These are phyloP conservation scores for Ceratocystis papillata DNA, from an alignment of 2,329 filamentous ascomycete genomes.

Conservation along the genomic window DNA sequence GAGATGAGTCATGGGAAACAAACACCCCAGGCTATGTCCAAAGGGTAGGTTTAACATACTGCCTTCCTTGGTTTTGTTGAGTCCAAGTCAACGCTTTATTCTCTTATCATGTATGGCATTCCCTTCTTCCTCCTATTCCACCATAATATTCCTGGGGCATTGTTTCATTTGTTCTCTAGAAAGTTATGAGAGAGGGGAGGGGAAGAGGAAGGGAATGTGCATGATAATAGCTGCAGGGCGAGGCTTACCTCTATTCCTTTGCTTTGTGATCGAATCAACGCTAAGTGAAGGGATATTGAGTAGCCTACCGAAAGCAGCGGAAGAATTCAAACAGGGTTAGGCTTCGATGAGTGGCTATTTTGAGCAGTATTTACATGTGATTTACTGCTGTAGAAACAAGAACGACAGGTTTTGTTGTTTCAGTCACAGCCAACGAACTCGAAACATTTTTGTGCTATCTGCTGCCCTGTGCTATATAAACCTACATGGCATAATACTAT, in stretches of 20 bases:
- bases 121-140: background rate
- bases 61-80: too few species aligned
- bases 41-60: too few species aligned
- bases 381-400: background rate
- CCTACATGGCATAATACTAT: background rate
- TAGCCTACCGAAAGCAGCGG: background rate
- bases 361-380: background rate
- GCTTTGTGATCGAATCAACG: background rate
- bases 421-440: background rate
- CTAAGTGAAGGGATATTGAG: background rate
- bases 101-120: background rate
- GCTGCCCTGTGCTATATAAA: background rate
- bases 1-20: background rate
- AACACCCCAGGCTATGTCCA: too few species aligned
- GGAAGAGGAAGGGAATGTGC: too few species aligned
- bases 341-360: background rate
- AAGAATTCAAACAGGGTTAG: background rate
- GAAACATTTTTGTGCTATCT: background rate
- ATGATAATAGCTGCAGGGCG: background rate
- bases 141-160: background rate
- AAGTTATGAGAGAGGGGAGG: background rate
- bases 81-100: background rate
- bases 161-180: background rate
- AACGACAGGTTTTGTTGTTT: background rate
- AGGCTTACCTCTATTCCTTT: background rate